Evolutionary conservation across 805 yeast species (phyloP), one percentile per base, ranked within the genome.

Genomic region (Saccharomycopsis malanga): DNA sequence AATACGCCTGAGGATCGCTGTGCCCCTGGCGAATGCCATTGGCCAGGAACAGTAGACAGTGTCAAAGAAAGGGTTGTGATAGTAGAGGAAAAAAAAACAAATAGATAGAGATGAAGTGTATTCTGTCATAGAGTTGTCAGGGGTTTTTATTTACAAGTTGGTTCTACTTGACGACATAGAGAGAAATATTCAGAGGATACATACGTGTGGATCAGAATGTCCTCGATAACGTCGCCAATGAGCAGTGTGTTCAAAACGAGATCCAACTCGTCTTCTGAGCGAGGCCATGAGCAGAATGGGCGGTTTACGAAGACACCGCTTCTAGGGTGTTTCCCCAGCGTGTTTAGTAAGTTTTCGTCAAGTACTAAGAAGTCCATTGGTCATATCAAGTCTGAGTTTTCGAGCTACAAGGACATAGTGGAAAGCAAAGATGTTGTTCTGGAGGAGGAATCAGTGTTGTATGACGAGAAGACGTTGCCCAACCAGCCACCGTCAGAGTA

Each of bases 321-420:
- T 4, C 18, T 39, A 10, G 41, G 35, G 25, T 47, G 51, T 20
- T 42, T 42, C n/a, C 47, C 51, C 3, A 22, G 36, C 18, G 42
- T 47, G 25, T 43, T 47, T 29, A 39, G 21, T 23, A 43, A 44
- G 34, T 47, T 47, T 22, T 43, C 47, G 6, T 32, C 36, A 6
- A 12, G 18, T n/a, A 32, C 30, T 17, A 43, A 43, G 35, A 43
- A 43, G 21, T 30, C 38, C 27, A 43, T 43, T n/a, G 15, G 20
- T 5, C 35, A n/a, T 15, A 21, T 43, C 12, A 27, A 30, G 29
- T 35, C 46, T 15, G 46, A 36, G 29, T 17, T 43, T 5, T 10
- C 15, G 20, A 32, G 36, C 22, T 25, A 42, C 39, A 43, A 35
- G 20, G 46, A 43, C 21, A n/a, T 22, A 14, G 34, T 35, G 7